A percentile compares a stretch with the other conserved stretches of the same genome.
Conservation (phyloP, 257 asterid species). For the Scutellaria galericulata region DNA sequence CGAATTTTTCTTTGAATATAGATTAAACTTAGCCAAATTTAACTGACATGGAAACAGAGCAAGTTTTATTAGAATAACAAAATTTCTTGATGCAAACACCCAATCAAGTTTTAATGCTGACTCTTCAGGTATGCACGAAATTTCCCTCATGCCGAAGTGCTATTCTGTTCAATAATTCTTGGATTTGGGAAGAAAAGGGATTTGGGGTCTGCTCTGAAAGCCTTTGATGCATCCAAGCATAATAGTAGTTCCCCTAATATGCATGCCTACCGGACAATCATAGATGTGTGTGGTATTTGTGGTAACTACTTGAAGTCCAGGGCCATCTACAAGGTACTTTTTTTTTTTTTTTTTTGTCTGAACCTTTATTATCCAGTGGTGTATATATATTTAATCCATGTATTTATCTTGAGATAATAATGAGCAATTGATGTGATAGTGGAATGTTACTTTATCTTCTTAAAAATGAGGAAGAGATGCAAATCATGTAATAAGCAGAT, state of each 20-base stretch:
- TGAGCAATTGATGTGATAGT: slow-evolving; percentile 18
- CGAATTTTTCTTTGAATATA: not conserved
- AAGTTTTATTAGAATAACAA: not conserved
- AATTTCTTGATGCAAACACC: slow-evolving; percentile 18
- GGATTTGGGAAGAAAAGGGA: slow-evolving; percentile 87
- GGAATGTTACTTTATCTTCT: slow-evolving; percentile 17
- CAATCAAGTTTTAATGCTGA: slow-evolving; percentile 26
- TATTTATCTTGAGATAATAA: slow-evolving; percentile 9
- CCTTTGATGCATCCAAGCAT: slow-evolving; percentile 73
- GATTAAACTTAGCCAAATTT: not conserved
- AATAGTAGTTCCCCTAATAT: slow-evolving; percentile 61
- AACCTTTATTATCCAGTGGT: slow-evolving; percentile 1
- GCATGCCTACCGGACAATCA: slow-evolving; percentile 78
- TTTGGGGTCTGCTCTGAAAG: slow-evolving; percentile 69
- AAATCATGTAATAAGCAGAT: not conserved
- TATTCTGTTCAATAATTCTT: slow-evolving; percentile 70
- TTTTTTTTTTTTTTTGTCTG: slow-evolving; percentile 16
- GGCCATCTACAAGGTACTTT: slow-evolving; percentile 75
- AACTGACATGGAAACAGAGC: slow-evolving; percentile 13
- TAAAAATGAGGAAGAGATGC: slow-evolving; percentile 10
- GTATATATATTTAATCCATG: slow-evolving; percentile 14
- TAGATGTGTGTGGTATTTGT: slow-evolving; percentile 97
- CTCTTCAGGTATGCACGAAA: slow-evolving; percentile 72
- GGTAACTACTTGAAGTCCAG: slow-evolving; percentile 84
- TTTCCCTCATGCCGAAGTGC: slow-evolving; percentile 56